phyloP scores from a whole-genome alignment of 495 filamentous ascomycete species.

The Aspergillus carlsbadensis region DNA sequence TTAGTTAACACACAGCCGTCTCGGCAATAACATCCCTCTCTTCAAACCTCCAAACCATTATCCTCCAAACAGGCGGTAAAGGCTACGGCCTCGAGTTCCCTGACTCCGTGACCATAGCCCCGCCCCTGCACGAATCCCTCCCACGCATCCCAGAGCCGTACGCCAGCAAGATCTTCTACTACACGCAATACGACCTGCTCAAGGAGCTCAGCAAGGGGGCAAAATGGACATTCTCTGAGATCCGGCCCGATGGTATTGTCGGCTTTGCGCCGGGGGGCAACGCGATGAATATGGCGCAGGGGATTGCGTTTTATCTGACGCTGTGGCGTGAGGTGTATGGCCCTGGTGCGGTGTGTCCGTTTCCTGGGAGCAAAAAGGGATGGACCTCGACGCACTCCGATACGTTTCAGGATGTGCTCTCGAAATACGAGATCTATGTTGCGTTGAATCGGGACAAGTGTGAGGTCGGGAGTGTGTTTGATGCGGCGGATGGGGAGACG shows the following conservation, averaged over 20 bases:
- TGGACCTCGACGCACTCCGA: constrained; percentile 30
- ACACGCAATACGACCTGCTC: constrained; percentile 41
- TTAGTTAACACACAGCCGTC: constrained; percentile 17
- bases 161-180: constrained; percentile 43
- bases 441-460: constrained; percentile 21
- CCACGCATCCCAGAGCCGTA: constrained; percentile 42
- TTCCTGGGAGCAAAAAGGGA: constrained; percentile 28
- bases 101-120: constrained; percentile 25
- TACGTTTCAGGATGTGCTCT: constrained; percentile 37
- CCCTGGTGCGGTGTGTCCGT: constrained; percentile 23
- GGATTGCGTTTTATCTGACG: constrained; percentile 36
- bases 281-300: constrained; percentile 40
- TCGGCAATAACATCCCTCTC: constrained; percentile 22
- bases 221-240: constrained; percentile 40
- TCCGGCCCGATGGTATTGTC: constrained; percentile 43
- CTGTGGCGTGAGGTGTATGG: constrained; percentile 30
- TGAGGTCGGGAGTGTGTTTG: constrained; percentile 27
- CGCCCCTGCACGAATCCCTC: constrained; percentile 33
- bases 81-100: constrained; percentile 40
- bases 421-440: constrained; percentile 36
- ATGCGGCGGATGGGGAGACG: constrained; percentile 29
- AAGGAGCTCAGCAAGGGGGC: constrained; percentile 26
- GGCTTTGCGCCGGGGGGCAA: constrained; percentile 43
- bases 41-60: constrained; percentile 29
- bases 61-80: constrained; percentile 43